Evolutionary conservation across 2,329 filamentous ascomycete species (phyloP).

Genomic region (Acrocalymma vagum): DNA sequence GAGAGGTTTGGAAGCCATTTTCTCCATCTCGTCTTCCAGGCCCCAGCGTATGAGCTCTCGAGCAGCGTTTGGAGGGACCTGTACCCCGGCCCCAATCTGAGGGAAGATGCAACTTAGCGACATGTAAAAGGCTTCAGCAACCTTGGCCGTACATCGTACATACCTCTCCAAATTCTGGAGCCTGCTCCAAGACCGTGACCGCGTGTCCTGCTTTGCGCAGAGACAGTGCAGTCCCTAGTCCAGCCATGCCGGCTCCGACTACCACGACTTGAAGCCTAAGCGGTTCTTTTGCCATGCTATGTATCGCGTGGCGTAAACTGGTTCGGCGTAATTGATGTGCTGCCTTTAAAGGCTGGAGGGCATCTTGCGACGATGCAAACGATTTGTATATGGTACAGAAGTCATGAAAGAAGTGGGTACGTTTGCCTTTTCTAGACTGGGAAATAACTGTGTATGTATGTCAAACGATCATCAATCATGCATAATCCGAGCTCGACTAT

Average conservation of each 20-base stretch:
- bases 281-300: too few species aligned
- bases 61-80: constrained; percentile 35
- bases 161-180: constrained; percentile 44
- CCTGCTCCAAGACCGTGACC: constrained; percentile 47
- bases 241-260: constrained; percentile 2
- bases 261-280: constrained; percentile 2
- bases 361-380: too few species aligned
- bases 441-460: too few species aligned
- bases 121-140: not conserved
- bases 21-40: constrained; percentile 29
- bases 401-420: too few species aligned
- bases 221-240: not conserved
- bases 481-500: too few species aligned
- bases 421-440: too few species aligned
- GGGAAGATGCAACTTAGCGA: not conserved
- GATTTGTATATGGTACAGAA: too few species aligned
- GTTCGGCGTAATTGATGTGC: too few species aligned
- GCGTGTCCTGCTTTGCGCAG: constrained; percentile 19
- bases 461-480: too few species aligned
- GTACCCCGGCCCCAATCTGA: constrained; percentile 13
- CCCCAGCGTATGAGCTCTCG: constrained; percentile 58
- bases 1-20: not conserved
- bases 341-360: too few species aligned
- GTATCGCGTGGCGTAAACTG: too few species aligned
- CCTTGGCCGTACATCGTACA: constrained; percentile 1